Evolutionary conservation across 2,329 filamentous ascomycete genomes (phyloP).

Genomic region (Talaromyces islandicus): DNA sequence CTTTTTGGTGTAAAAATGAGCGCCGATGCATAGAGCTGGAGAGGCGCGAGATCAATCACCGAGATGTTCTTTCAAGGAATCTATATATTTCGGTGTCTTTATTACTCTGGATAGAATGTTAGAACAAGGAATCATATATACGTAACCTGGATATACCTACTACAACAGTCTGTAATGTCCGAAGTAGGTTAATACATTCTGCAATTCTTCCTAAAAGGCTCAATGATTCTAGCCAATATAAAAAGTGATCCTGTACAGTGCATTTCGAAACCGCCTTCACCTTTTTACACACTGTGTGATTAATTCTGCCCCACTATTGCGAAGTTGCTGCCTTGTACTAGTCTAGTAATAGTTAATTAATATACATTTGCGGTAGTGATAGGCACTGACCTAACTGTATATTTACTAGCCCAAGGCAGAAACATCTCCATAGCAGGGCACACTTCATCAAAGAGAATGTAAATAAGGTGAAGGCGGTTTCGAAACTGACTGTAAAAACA

Average conservation of each 20-base stretch:
- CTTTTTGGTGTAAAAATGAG: neutral
- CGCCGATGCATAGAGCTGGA: neutral
- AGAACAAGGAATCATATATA: neutral
- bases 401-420: too few relatives aligned
- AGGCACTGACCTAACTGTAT: too few relatives aligned
- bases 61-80: neutral
- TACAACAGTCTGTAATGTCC: neutral
- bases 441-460: too few relatives aligned
- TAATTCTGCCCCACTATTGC: too few relatives aligned
- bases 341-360: too few relatives aligned
- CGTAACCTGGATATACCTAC: neutral
- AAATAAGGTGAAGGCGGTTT: too few relatives aligned
- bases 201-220: slow-evolving; percentile 12
- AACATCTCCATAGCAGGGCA: too few relatives aligned
- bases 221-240: slow-evolving; percentile 18
- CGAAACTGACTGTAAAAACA: too few relatives aligned
- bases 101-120: neutral
- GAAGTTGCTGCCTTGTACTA: too few relatives aligned
- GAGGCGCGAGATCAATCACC: neutral
- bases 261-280: too few relatives aligned
- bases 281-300: too few relatives aligned
- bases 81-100: neutral
- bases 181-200: neutral
- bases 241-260: slow-evolving; percentile 14
- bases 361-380: too few relatives aligned